Evolutionary conservation across 2,329 filamentous ascomycete species (phyloP).

Genomic region (Sphaerostilbella broomeana): DNA sequence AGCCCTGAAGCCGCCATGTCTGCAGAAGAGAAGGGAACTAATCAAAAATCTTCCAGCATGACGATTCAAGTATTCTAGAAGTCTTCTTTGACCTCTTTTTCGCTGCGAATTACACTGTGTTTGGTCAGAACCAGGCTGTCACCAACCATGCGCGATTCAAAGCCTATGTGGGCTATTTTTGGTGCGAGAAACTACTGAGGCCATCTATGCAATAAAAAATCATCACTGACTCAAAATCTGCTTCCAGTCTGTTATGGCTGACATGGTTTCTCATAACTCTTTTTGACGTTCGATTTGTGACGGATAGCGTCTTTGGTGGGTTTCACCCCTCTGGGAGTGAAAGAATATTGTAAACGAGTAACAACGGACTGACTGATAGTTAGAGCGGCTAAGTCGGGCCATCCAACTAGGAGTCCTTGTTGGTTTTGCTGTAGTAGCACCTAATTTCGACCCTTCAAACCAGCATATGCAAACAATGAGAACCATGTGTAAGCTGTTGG

Average conservation of each 20-base stretch:
- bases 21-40: conserved; percentile 1
- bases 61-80: conserved; percentile 31
- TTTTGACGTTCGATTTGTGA: conserved; percentile 59
- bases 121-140: conserved; percentile 31
- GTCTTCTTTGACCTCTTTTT: conserved; percentile 36
- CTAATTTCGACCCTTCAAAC: conserved; percentile 34
- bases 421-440: conserved; percentile 56
- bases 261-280: conserved; percentile 61
- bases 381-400: conserved; percentile 49
- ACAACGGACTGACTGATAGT: too few relatives aligned
- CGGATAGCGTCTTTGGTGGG: conserved; percentile 54
- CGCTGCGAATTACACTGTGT: conserved; percentile 58
- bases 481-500: conserved; percentile 31
- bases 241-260: conserved; percentile 51
- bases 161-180: conserved; percentile 32
- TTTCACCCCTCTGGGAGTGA: neutral
- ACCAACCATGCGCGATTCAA: conserved; percentile 27
- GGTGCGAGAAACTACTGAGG: conserved; percentile 15
- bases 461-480: conserved; percentile 33
- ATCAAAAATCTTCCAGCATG: conserved; percentile 19
- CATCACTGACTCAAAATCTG: neutral
- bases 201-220: too few relatives aligned
- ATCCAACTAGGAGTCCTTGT: conserved; percentile 59
- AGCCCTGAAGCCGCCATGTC: neutral
- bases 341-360: neutral